Evolutionary conservation across 2,329 filamentous ascomycete genomes (phyloP).

Genomic region (Sporothrix globosa): DNA sequence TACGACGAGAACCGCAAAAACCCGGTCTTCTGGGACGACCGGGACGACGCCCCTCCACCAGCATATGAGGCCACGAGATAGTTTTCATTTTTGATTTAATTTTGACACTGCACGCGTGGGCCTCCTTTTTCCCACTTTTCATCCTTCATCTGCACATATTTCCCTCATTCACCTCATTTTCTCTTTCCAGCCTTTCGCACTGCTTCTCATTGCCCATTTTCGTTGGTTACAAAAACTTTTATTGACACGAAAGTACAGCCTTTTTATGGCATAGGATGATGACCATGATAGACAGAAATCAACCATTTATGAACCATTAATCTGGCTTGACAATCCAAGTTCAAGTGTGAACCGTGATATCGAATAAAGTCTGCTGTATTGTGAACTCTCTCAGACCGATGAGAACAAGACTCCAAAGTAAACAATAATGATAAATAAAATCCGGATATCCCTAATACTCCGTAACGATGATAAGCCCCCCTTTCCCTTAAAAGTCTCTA

Average conservation of each 20-base stretch:
- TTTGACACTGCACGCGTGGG: not conserved
- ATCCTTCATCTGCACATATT: constrained; percentile 27
- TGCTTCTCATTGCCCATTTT: not conserved
- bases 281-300: constrained; percentile 25
- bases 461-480: not conserved
- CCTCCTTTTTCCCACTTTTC: constrained; percentile 27
- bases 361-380: not conserved
- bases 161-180: not conserved
- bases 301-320: constrained; percentile 17
- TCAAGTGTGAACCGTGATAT: not conserved
- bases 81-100: constrained; percentile 1
- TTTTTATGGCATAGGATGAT: constrained; percentile 26
- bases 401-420: not conserved
- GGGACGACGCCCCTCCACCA: constrained; percentile 62
- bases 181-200: constrained; percentile 12
- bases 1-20: constrained; percentile 78
- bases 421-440: not conserved
- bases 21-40: constrained; percentile 57
- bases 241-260: not conserved
- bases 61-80: constrained; percentile 56
- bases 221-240: not conserved
- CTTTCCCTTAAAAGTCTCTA: not conserved
- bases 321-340: not conserved
- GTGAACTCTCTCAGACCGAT: not conserved
- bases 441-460: constrained; percentile 14